Conservation (phyloP, 257 asterid species). For the Haberlea rhodopensis region DNA sequence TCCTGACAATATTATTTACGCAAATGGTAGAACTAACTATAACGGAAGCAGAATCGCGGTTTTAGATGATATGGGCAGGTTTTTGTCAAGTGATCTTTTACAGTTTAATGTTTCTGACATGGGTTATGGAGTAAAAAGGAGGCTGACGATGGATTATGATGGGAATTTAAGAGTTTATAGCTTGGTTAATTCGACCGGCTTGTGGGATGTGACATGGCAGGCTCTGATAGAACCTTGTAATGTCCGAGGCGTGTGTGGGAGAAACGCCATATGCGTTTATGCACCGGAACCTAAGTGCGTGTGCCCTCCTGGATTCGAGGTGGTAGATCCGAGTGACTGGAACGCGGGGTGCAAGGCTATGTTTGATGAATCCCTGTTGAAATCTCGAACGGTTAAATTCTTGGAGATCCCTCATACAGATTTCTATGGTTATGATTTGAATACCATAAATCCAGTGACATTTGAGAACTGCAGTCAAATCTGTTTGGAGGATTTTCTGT, state of each 20-base stretch:
- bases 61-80: constrained; percentile 49
- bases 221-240: constrained; percentile 53
- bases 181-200: constrained; percentile 48
- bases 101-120: constrained; percentile 47
- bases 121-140: constrained; percentile 52
- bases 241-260: constrained; percentile 62
- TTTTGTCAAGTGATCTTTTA: constrained; percentile 53
- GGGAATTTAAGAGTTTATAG: constrained; percentile 69
- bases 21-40: constrained; percentile 53
- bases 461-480: constrained; percentile 36
- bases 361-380: constrained; percentile 30
- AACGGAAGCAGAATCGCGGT: constrained; percentile 61
- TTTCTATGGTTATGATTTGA: constrained; percentile 66
- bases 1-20: constrained; percentile 34
- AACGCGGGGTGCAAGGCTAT: constrained; percentile 48
- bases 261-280: constrained; percentile 54
- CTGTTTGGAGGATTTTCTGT: constrained; percentile 40
- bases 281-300: constrained; percentile 40
- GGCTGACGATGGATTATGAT: constrained; percentile 57
- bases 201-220: constrained; percentile 60
- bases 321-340: constrained; percentile 42
- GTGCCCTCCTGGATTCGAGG: constrained; percentile 57
- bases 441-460: constrained; percentile 21
- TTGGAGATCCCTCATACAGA: constrained; percentile 51
- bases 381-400: constrained; percentile 36